Base-by-base conservation (phyloP, 441 rosid species). In the Pelargonium hybrid region DNA sequence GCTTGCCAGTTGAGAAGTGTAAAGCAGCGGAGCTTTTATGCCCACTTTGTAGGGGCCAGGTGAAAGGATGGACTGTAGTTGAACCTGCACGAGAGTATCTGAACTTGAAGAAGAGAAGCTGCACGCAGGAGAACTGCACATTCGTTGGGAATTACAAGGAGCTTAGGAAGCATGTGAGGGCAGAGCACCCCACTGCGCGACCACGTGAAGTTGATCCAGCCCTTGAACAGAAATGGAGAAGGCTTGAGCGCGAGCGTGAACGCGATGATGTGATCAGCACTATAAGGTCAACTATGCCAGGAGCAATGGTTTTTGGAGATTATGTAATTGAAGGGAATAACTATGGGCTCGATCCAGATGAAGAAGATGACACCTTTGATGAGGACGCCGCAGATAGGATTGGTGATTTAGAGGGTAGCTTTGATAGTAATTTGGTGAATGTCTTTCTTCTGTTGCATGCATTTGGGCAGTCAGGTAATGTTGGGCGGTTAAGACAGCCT, bases 11-110 rank as follows among this genome's bases (percentile, higher is more conserved):
- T 67, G 88, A 76, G 66, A 92, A 84, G 76, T 80, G 84, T 76
- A 93, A 88, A 78, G 77, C 67, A 25, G 72, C 83, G 13, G 86
- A 88, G 79, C 90, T 93, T 73, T 84, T 87, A 0, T 93, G 98
- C 75, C 98, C 98, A 5, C 97, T 93, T 65, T 93, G 97, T 79
- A 82, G 98, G 77, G 98, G 98, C 67, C 90, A 90, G 82, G 96
- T 93, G 79, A 91, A 93, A 83, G 98, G 98, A 10, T 93, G 97
- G 96, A 93, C 96, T 13, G 96, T 91, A 61, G 97, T 93, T 39
- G 89, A 91, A 78, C 89, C 92, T 67, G 98, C 97, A 1, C 81
- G 97, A 25, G 85, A 88, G 21, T 90, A 68, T 80, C 72, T 93
- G 43, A 93, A 93, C 80, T 78, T 85, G 0, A 87, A 91, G 81